Evolutionary conservation across 2,329 filamentous ascomycete genomes (phyloP).

Genomic region (Alternaria burnsii): DNA sequence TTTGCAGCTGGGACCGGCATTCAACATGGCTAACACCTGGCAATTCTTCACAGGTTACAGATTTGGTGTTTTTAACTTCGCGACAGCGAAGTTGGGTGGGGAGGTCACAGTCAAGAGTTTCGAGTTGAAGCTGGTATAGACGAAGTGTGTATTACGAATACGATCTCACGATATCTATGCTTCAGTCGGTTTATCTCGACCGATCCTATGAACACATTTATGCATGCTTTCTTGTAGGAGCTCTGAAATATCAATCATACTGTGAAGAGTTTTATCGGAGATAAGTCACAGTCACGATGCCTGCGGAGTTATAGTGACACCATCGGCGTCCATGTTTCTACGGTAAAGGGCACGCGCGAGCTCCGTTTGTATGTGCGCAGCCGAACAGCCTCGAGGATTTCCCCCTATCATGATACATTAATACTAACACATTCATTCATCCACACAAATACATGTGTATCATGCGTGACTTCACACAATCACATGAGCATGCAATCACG

Average conservation of each 20-base stretch:
- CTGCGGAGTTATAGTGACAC: background rate
- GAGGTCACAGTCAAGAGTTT: conserved; percentile 37
- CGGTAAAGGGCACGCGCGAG: background rate
- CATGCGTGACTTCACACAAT: background rate
- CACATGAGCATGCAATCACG: background rate
- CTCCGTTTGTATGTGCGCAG: background rate
- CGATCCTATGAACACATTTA: background rate
- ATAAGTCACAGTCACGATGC: background rate
- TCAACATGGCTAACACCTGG: conserved; percentile 48
- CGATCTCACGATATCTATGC: background rate
- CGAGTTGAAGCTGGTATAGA: conserved; percentile 18
- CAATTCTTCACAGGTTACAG: conserved; percentile 53
- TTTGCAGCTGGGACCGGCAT: conserved; percentile 40
- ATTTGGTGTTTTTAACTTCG: conserved; percentile 52
- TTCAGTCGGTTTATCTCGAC: background rate
- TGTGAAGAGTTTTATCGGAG: background rate
- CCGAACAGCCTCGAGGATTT: background rate
- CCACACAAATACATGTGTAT: background rate
- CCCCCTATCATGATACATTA: background rate
- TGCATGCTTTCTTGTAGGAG: background rate
- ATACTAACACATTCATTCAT: background rate
- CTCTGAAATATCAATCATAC: background rate
- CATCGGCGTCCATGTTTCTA: background rate
- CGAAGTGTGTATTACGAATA: background rate
- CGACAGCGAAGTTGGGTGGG: conserved; percentile 47